phyloP scores from a whole-genome alignment of 495 filamentous ascomycete genomes.

The Podospora anserina region DNA sequence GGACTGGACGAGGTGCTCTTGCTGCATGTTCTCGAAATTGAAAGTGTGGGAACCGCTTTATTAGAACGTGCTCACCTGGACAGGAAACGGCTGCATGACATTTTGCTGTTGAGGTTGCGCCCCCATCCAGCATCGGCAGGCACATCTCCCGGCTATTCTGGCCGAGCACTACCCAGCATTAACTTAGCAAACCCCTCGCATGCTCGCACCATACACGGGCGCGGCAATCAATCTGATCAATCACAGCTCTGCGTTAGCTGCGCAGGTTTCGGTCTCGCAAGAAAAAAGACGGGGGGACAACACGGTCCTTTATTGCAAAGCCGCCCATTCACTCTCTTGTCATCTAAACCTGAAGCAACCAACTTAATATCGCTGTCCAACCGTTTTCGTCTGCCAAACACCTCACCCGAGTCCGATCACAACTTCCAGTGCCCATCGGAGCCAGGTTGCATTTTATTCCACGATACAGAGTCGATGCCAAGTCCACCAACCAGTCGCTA shows the following conservation, averaged over 20 bases:
- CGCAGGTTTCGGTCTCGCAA: conserved; percentile 20
- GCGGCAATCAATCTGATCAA: conserved; percentile 22
- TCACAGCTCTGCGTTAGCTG: conserved; percentile 19
- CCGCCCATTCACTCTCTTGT: neutral
- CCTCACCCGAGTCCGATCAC: neutral
- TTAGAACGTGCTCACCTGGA: conserved; percentile 20
- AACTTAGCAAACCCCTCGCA: conserved; percentile 1
- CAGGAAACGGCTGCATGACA: conserved; percentile 6
- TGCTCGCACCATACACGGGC: neutral
- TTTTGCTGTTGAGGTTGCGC: neutral
- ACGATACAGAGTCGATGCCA: neutral
- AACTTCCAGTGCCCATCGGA: neutral
- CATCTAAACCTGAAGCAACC: conserved; percentile 18
- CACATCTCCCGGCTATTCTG: conserved; percentile 10
- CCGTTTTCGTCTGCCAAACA: conserved; percentile 7
- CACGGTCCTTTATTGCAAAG: conserved; percentile 19
- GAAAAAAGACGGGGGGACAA: conserved; percentile 9
- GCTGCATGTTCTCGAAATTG: conserved; percentile 8
- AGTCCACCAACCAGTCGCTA: neutral
- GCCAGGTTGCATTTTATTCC: neutral
- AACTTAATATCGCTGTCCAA: conserved; percentile 1
- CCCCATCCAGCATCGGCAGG: conserved; percentile 16
- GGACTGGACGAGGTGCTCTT: neutral
- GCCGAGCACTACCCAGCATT: neutral
- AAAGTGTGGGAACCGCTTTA: conserved; percentile 15